Evolutionary conservation across 202 grass and related monocot species (phyloP).

Genomic region (Elaeis oleifera): DNA sequence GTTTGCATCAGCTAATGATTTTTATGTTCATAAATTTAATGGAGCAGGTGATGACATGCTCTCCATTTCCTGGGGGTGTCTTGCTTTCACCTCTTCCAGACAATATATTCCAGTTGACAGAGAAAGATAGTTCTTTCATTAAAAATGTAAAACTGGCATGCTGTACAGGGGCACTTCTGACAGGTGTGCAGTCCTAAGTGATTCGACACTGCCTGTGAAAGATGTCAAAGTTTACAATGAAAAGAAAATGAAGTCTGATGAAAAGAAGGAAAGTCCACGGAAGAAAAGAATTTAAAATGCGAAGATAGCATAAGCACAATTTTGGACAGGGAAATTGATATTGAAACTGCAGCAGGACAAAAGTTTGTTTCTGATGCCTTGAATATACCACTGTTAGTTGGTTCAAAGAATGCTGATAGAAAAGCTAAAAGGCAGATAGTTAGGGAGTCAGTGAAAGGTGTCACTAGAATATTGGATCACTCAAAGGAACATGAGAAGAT

Average conservation of each 20-base stretch:
- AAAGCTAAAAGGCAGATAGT: conserved; percentile 4
- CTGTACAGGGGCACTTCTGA: conserved; percentile 14
- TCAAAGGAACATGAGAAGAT: conserved; percentile 3
- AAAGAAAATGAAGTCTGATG: conserved; percentile 23
- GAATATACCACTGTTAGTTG: conserved; percentile 7
- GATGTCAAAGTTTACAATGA: conserved; percentile 18
- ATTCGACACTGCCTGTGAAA: conserved; percentile 10
- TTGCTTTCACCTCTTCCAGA: conserved; percentile 62
- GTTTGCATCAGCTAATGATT: too few relatives aligned
- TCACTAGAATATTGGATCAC: not conserved
- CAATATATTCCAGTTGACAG: conserved; percentile 47
- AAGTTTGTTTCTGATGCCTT: conserved; percentile 16
- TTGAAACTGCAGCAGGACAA: conserved; percentile 7
- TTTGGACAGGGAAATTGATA: conserved; percentile 11
- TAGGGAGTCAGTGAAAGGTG: conserved; percentile 17
- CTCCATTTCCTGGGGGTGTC: conserved; percentile 62
- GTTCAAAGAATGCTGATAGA: conserved; percentile 3
- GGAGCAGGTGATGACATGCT: conserved; percentile 80
- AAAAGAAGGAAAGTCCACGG: conserved; percentile 15
- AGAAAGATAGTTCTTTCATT: conserved; percentile 36
- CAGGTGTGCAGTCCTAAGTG: conserved; percentile 4
- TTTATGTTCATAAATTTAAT: conserved; percentile 8
- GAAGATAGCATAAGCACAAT: conserved; percentile 18
- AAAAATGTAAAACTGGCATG: conserved; percentile 7
- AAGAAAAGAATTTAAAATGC: conserved; percentile 18